phyloP scores from a whole-genome alignment of 1,284 basidiomycete species.

The Austroboletus novae-zelandiae region DNA sequence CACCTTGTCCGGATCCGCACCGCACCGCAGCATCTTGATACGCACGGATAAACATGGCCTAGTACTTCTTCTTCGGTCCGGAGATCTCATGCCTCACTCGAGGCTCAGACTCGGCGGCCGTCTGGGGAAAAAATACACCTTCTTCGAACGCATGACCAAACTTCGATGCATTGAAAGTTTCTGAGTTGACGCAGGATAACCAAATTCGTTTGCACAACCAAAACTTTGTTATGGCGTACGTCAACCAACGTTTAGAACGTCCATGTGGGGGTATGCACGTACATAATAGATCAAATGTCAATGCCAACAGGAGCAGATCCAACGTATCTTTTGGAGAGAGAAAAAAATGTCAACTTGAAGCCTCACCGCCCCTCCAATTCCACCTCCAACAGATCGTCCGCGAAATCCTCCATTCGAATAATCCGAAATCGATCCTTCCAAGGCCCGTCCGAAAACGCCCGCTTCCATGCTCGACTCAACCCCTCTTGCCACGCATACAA shows the following conservation, averaged over 20 bases:
- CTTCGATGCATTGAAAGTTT: too few relatives aligned
- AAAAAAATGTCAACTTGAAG: not conserved
- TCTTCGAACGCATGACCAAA: too few relatives aligned
- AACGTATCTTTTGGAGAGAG: not conserved
- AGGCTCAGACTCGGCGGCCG: not conserved
- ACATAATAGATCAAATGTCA: not conserved
- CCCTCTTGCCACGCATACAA: slow-evolving; percentile 83
- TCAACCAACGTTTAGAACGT: not conserved
- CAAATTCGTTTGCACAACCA: not conserved
- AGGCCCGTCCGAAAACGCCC: slow-evolving; percentile 58
- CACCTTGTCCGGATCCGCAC: too few relatives aligned
- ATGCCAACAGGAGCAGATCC: too few relatives aligned
- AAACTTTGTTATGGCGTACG: not conserved
- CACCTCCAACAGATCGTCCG: slow-evolving; percentile 48
- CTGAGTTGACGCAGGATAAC: too few relatives aligned
- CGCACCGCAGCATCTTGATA: too few relatives aligned
- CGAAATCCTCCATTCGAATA: slow-evolving; percentile 62
- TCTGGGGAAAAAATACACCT: too few relatives aligned
- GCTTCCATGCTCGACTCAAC: slow-evolving; percentile 67
- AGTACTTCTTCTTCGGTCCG: not conserved
- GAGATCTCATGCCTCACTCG: not conserved
- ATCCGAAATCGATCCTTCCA: slow-evolving; percentile 46
- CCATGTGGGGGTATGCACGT: too few relatives aligned
- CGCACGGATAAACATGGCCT: too few relatives aligned
- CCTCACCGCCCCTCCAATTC: slow-evolving; percentile 22